Evolutionary conservation across 306 rosid genomes (phyloP).

Genomic region (Abrus pulchellus): DNA sequence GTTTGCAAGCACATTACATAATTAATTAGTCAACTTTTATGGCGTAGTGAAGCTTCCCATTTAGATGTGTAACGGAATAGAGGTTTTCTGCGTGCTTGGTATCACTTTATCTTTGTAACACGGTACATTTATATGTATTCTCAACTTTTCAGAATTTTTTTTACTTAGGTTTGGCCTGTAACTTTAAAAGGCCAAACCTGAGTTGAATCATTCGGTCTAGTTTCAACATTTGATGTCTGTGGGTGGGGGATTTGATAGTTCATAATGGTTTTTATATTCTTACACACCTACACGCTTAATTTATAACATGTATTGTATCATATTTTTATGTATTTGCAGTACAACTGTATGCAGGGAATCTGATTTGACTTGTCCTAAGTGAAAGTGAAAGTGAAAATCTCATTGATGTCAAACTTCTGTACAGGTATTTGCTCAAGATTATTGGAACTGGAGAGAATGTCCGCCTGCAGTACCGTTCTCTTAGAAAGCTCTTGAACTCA

Average conservation of each 20-base stretch:
- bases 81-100: constrained; percentile 5
- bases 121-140: neutral
- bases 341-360: neutral
- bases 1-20: constrained; percentile 14
- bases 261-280: neutral
- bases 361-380: neutral
- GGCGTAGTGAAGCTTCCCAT: neutral
- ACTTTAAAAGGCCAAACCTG: neutral
- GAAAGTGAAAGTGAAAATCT: constrained; percentile 12
- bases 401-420: constrained; percentile 23
- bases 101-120: neutral
- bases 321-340: neutral
- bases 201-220: neutral
- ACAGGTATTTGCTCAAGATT: constrained; percentile 94
- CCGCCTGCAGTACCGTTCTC: constrained; percentile 95
- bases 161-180: neutral
- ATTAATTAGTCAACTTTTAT: neutral
- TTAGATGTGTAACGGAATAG: neutral
- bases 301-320: neutral
- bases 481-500: constrained; percentile 73
- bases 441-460: constrained; percentile 89
- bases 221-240: too few relatives aligned
- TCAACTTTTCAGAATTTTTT: neutral
- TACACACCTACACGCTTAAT: constrained; percentile 4
- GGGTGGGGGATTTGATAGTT: neutral